Percentiles rank a stretch among this genome's conserved stretches.
phyloP scores from a whole-genome alignment of 106 monocot genomes.

The Dendrobium catenatum region DNA sequence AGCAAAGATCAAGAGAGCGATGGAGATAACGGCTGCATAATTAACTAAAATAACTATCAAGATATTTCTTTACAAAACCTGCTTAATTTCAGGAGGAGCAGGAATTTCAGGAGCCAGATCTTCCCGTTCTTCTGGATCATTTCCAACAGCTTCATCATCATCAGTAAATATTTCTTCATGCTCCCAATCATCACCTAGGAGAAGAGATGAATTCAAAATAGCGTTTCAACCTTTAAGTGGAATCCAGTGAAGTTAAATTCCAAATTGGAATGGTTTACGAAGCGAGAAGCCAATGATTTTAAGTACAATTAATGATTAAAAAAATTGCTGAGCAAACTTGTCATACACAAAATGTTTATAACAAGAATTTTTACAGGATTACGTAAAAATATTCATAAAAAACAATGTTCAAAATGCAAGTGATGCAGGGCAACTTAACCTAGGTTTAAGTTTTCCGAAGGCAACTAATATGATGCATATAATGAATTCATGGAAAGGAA shows the following conservation, averaged over 20 bases:
- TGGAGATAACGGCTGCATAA: neutral
- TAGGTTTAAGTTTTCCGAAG: neutral
- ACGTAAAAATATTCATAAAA: neutral
- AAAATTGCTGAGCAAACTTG: neutral
- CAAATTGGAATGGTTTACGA: neutral
- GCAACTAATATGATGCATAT: neutral
- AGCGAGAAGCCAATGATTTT: neutral
- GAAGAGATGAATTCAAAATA: conserved; percentile 4
- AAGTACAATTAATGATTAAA: neutral
- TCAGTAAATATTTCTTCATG: conserved; percentile 99
- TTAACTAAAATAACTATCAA: neutral
- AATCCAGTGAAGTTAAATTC: neutral
- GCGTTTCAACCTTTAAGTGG: neutral
- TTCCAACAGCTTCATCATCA: conserved; percentile 98
- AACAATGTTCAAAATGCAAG: neutral
- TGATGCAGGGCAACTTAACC: neutral
- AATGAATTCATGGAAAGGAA: neutral
- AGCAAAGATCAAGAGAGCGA: neutral
- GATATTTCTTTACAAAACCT: conserved; percentile 25
- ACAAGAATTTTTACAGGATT: neutral
- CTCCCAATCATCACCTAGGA: conserved; percentile 98
- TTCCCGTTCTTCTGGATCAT: conserved; percentile 88
- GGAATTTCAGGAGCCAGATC: conserved; percentile 98
- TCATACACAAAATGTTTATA: neutral
- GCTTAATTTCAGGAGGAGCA: conserved; percentile 96